Evolutionary conservation across 2,329 filamentous ascomycete species (phyloP).

Genomic region (Parascedosporium putredinis): DNA sequence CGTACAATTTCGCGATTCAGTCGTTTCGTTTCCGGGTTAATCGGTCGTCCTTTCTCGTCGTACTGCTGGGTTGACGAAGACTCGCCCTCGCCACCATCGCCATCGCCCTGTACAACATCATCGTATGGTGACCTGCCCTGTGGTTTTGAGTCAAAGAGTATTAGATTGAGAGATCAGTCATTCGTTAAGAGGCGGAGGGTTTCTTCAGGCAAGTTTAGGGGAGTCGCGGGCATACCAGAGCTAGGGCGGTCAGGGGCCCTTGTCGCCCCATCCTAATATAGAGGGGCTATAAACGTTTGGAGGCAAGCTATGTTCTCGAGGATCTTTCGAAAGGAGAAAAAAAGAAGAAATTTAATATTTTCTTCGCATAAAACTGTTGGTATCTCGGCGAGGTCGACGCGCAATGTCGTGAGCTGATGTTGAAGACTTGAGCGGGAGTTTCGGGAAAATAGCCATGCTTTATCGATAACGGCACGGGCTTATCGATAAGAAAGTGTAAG

Average conservation of each 20-base stretch:
- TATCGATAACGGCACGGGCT: constrained; percentile 7
- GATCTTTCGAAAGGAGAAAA: too few relatives aligned
- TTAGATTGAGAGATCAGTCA: neutral
- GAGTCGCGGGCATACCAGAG: constrained; percentile 34
- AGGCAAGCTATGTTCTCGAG: neutral
- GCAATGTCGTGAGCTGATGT: neutral
- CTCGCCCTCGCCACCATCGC: constrained; percentile 32
- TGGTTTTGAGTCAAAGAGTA: neutral
- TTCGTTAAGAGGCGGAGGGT: too few relatives aligned
- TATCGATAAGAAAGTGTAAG: constrained; percentile 9
- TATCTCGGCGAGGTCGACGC: neutral
- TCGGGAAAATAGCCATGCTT: neutral
- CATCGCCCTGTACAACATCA: constrained; percentile 41
- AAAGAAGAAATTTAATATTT: too few relatives aligned
- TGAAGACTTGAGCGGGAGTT: constrained; percentile 1
- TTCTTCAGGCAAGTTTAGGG: neutral
- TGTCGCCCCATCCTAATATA: constrained; percentile 42
- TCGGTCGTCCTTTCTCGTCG: constrained; percentile 43
- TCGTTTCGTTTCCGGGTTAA: constrained; percentile 42
- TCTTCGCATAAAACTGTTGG: constrained; percentile 3
- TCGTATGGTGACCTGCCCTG: constrained; percentile 52
- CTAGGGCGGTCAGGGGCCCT: constrained; percentile 45
- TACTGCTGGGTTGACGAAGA: constrained; percentile 36
- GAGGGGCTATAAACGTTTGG: too few relatives aligned
- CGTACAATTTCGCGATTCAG: constrained; percentile 48